phyloP scores from a whole-genome alignment of 495 filamentous ascomycete species.

The Penicillium nucicola region DNA sequence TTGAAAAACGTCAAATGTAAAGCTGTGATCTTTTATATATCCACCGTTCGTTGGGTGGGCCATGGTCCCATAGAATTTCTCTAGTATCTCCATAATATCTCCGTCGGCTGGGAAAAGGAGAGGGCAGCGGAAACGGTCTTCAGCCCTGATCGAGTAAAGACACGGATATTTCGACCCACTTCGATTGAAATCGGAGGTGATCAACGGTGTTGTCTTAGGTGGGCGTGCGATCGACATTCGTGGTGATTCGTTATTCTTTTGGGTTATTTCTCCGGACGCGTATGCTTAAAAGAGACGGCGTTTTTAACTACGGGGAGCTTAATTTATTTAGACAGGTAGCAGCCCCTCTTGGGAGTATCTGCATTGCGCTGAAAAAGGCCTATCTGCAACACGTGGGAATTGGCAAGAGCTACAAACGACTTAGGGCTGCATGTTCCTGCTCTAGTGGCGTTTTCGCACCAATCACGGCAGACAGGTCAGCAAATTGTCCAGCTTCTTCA shows the following conservation, averaged over 20 bases:
- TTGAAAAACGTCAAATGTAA: too few species aligned
- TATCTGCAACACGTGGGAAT: background rate
- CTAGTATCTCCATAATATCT: background rate
- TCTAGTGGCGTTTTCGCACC: constrained; percentile 10
- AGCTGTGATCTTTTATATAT: too few species aligned
- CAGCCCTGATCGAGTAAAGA: constrained; percentile 14
- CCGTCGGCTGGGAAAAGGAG: background rate
- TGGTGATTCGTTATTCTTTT: background rate
- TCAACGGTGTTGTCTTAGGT: background rate
- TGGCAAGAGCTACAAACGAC: background rate
- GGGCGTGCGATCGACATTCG: background rate
- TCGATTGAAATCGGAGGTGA: background rate
- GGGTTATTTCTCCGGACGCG: background rate
- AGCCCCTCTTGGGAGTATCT: too few species aligned
- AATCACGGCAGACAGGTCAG: constrained; percentile 43
- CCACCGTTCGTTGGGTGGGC: too few species aligned
- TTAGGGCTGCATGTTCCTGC: background rate
- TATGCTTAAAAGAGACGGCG: too few species aligned
- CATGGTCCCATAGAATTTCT: background rate
- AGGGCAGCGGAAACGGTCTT: constrained; percentile 9
- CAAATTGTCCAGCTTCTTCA: constrained; percentile 51
- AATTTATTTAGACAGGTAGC: background rate
- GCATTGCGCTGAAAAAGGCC: background rate
- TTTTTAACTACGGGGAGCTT: background rate
- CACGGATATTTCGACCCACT: constrained; percentile 1